Evolutionary conservation across 805 yeast species (phyloP), one percentile per base, ranked within the genome.

Genomic region (Spathaspora girioi): DNA sequence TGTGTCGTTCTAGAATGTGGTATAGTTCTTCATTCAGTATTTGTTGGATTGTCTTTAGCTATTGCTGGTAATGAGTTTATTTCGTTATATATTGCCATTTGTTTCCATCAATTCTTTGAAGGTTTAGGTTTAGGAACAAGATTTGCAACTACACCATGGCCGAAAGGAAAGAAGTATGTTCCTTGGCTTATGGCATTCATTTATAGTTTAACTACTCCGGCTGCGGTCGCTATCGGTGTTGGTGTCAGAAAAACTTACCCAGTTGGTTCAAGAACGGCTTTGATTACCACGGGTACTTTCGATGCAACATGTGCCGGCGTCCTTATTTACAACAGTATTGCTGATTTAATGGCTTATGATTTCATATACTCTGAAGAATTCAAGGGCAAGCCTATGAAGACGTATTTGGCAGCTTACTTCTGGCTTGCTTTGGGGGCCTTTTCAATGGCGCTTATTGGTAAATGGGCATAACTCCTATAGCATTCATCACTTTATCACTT

Each of bases 51-150:
- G 45, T 78, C 92, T 0, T 71, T 88, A 42, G 86, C 92, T 1
- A 84, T 86, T 14, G 75, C 93, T 2, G 93, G 90, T 48, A 83
- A 79, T 2, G 91, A 85, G 61, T 87, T 87, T 63, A 76, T 73
- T 49, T 78, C 87, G 5, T 70, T 88, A 47, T 87, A 84, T 65
- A 76, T 84, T 55, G 96, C 85, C n/a, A 57, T 70, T 46, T 77
- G 82, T 5, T 82, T 80, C 75, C 89, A 88, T 65, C 96, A 88
- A 65, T 73, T 83, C 70, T 87, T 88, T 61, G 96, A 88, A 68
- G 96, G 96, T 46, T 72, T 88, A 43, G 96, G 94, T 51, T 70
- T 88, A 56, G 94, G 96, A n/a, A 78, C 91, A 9, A 78, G 96
- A 64, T 65, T 70, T 50, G 71, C 75, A 9, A 57, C 61, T 12